Evolutionary conservation across 441 rosid genomes (phyloP).

Genomic region (Croton laevigatus): DNA sequence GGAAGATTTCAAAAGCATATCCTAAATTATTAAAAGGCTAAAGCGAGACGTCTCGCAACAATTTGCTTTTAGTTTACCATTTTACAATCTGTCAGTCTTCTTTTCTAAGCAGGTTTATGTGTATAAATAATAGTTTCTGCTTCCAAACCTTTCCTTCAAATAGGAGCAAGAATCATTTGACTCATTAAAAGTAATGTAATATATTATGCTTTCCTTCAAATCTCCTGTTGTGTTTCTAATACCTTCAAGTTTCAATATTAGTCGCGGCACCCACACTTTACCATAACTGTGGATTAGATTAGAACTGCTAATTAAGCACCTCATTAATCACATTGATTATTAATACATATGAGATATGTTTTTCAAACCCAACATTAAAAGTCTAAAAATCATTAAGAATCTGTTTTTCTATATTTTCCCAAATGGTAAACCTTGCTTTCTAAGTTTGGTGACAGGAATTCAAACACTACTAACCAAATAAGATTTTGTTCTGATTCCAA

Average conservation of each 20-base stretch:
- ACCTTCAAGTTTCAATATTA: slow-evolving; percentile 6
- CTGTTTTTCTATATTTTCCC: no score
- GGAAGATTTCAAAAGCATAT: no score
- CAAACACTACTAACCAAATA: no score
- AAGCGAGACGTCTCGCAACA: no score
- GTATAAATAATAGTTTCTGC: background rate
- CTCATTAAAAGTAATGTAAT: background rate
- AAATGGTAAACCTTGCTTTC: no score
- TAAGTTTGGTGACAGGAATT: no score
- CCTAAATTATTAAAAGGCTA: no score
- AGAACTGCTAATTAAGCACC: background rate
- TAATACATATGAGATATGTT: no score
- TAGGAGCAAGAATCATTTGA: slow-evolving; percentile 26
- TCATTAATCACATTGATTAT: background rate
- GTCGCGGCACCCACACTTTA: background rate
- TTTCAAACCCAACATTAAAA: no score
- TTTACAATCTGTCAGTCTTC: slow-evolving; percentile 8
- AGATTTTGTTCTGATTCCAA: no score
- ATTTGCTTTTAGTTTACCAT: background rate
- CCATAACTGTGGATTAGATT: background rate
- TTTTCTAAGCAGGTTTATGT: background rate
- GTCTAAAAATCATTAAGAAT: no score
- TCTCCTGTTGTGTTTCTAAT: background rate
- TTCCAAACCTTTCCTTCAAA: slow-evolving; percentile 27
- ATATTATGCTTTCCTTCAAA: background rate